Base-by-base conservation (phyloP, 1,139 yeast genomes). In the Taphrina wiesneri region DNA sequence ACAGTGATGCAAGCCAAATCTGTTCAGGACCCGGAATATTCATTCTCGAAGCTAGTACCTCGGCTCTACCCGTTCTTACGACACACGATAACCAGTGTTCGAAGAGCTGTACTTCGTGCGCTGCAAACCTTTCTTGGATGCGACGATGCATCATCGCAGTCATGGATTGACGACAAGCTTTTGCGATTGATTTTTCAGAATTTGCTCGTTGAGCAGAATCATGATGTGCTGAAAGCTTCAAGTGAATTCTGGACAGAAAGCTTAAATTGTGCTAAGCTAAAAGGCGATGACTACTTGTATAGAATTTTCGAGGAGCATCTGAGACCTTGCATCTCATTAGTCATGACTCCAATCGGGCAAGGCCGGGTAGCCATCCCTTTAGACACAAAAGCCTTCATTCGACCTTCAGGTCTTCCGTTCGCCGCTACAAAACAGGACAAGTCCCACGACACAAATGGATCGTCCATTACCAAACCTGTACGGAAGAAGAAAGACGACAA, bases 261-360 rank as follows among this genome's bases (percentile, higher is more conserved):
- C 19, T 49, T 69, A 17, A 25, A 30, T 3, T 47, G 54, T 3
- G 49, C 41, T 21, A 15, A 6, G 36, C 11, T 25, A 7, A 21
- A n/a, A 4, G 41, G 36, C 13, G 26, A 3, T 15, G 36, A 21
- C 19, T 41, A 21, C 23, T 17, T 54, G 21, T 23, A n/a, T 34
- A 19, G 21, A 32, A 25, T 39, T 15, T 54, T 23, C 36, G 21
- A 17, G 13, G 77, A 79, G 3, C 91, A 87, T 72, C 77, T 85
- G 70, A 80, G 80, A 47, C 86, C 96, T 0, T 79, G 90, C 63
- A 77, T 90, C 62, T 83, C 86, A 13, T 80, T 95, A 57, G 75
- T 91, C 57, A 87, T 90, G 87, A 93, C 98, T 0, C 99, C 99
- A 3, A 88, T 95, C 69, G 99, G 99, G 69, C 85, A 91, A 66